Evolutionary conservation across 805 yeast species (phyloP), one percentile per base, ranked within the genome.

Genomic region (Candida tallmaniae): DNA sequence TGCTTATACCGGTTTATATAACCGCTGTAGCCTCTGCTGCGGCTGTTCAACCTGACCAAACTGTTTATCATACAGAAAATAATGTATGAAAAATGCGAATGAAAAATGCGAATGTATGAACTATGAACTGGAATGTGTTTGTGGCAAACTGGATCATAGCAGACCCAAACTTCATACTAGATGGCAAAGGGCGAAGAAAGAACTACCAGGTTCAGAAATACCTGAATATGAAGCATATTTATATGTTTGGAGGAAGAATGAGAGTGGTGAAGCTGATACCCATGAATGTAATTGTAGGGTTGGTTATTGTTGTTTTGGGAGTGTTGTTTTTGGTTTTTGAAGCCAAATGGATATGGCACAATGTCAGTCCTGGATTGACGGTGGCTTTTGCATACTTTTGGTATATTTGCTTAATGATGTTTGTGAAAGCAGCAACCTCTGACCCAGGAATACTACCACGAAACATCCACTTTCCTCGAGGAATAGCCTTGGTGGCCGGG

Each of bases 381-480:
- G 60, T 83, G 0, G 32, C 78, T 3, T 78, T 80, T 44, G 55
- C 71, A 13, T 84, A 84, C 47, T 49, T 73, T 24, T 80, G 83
- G 83, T 30, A 65, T 4, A 47, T 76, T 26, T 51, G 75, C 2
- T n/a, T 75, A 1, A 31, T 53, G 3, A 70, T 76, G 33, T 76
- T 77, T 40, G 36, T 79, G 6, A 68, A 58, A 36, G 79, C 82
- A 0, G 67, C 83, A 0, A 60, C 74, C 2, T 54, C 71, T 8
- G 95, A 85, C 45, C 85, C 94, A 0, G 95, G 95, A 0, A 54
- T 70, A 4, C 48, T 82, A 8, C 89, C 94, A 1, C 59, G 78
- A 39, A 81, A 82, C 54, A 53, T 80, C 4, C 93, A 85, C 46
- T 16, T 78, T 21, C 71, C 73, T 0, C 26, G 12, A 3, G 24